These are phyloP conservation scores for Aureobasidium sp. DNA, from an alignment of 2,329 filamentous ascomycete genomes.

Conservation along the genomic window DNA sequence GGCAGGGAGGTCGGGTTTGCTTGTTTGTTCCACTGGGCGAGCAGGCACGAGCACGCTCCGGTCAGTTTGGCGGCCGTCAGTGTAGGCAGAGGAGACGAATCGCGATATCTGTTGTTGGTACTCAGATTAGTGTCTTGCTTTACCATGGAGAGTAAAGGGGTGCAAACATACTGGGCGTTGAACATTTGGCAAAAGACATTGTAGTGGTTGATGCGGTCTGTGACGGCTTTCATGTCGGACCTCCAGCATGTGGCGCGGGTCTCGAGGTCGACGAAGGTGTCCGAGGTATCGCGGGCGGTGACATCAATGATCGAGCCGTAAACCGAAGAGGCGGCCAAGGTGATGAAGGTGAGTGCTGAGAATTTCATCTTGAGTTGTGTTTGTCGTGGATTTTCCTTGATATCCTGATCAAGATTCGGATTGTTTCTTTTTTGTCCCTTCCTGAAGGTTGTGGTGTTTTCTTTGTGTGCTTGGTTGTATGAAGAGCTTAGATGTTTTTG, in stretches of 20 bases:
- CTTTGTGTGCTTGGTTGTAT: background rate
- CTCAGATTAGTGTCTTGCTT: too few relatives aligned
- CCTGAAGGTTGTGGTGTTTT: background rate
- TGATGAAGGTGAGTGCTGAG: constrained; percentile 4
- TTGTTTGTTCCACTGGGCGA: background rate
- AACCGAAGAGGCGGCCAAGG: constrained; percentile 10
- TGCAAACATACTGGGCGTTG: background rate
- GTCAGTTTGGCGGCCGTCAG: background rate
- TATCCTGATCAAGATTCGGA: constrained; percentile 1
- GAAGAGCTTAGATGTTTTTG: constrained; percentile 1
- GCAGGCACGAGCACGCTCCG: background rate
- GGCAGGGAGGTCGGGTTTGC: constrained; percentile 1
- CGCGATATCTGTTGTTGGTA: background rate
- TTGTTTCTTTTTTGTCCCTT: background rate
- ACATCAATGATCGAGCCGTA: background rate
- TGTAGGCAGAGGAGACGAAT: constrained; percentile 5
- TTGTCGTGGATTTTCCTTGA: background rate
- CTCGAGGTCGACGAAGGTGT: background rate
- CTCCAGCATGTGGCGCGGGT: constrained; percentile 5
- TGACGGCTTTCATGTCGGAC: constrained; percentile 6
- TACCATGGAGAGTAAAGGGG: background rate
- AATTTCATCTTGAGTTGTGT: constrained; percentile 10
- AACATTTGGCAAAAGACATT: constrained; percentile 11
- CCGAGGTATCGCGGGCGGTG: background rate
- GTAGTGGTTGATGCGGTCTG: constrained; percentile 10